Base-by-base conservation (phyloP, 2,329 filamentous ascomycete genomes). In the Annulohypoxylon truncatum region DNA sequence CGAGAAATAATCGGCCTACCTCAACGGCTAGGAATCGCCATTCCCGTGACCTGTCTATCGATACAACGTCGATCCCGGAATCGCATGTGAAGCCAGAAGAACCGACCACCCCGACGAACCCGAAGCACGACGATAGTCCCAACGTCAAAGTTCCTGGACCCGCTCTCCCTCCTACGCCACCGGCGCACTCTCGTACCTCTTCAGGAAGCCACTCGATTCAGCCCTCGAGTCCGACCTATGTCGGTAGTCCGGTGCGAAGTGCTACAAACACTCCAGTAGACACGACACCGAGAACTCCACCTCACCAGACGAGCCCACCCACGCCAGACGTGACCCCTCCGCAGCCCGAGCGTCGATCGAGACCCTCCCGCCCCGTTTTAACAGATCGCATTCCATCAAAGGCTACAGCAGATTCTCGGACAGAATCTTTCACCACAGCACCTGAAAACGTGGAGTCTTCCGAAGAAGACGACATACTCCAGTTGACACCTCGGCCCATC, bases 261-360 rank as follows among this genome's bases (percentile, higher is more conserved):
- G 74, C 77, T 52, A 77, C 81, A 56, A 77, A 78, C 66, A 76
- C 78, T 44, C 76, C 78, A 56, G 74, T 75, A 51, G 80, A 77
- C 58, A 72, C 82, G 8, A 67, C 65, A 44, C 85, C 84, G n/a
- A 81, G 82, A 58, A 92, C 90, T 4, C 89, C 90, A 52, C 84
- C 88, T 26, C 87, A 88, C 69, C 87, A 90, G 69, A 84, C 85
- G 73, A 92, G 88, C 72, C 90, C 90, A 13, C 91, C 90, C 29
- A 94, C 91, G 2, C 92, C 91, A 31, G 91, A 93, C 78, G 86
- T 91, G 47, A 94, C 91, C 13, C 92, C 91, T 55, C 91, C 91
- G 33, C 85, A 88, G 64, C 77, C 79, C 44, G 74, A 76, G 50
- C 77, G 77, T 35, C 82, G 82, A 61, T 78, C 82, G 13, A 82